Conservation (phyloP, 805 yeast species). For the Starmerella stellata region DNA sequence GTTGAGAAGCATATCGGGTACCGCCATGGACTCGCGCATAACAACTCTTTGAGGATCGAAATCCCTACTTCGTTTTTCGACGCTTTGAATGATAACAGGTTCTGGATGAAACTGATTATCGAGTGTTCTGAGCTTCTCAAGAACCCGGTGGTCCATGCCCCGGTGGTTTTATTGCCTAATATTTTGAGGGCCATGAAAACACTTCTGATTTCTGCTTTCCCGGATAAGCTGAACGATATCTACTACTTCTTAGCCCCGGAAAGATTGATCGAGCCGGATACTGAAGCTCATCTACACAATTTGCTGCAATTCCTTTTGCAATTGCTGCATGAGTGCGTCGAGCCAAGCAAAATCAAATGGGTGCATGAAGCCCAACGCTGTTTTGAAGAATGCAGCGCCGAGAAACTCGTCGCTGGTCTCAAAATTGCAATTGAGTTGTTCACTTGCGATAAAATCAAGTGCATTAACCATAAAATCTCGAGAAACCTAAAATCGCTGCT, state of each 20-base stretch:
- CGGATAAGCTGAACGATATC: conserved; percentile 56
- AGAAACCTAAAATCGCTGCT: conserved; percentile 66
- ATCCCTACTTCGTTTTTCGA: conserved; percentile 1
- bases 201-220: conserved; percentile 55
- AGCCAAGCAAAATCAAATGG: conserved; percentile 88
- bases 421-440: conserved; percentile 61
- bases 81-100: conserved; percentile 16
- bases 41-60: conserved; percentile 55
- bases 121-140: conserved; percentile 73
- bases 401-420: conserved; percentile 51
- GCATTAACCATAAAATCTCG: conserved; percentile 85
- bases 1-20: conserved; percentile 81
- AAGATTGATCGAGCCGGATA: conserved; percentile 52
- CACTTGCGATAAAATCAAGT: conserved; percentile 89
- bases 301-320: conserved; percentile 29
- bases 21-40: conserved; percentile 82
- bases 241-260: conserved; percentile 61
- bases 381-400: conserved; percentile 32
- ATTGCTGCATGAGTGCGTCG: conserved; percentile 75
- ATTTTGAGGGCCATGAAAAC: conserved; percentile 64
- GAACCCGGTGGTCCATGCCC: conserved; percentile 2
- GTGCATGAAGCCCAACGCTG: conserved; percentile 60
- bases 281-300: conserved; percentile 29
- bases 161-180: conserved; percentile 36
- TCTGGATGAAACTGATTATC: conserved; percentile 79